These are phyloP conservation scores for Datisca glomerata DNA, from an alignment of 306 rosid genomes.

Conservation along the genomic window DNA sequence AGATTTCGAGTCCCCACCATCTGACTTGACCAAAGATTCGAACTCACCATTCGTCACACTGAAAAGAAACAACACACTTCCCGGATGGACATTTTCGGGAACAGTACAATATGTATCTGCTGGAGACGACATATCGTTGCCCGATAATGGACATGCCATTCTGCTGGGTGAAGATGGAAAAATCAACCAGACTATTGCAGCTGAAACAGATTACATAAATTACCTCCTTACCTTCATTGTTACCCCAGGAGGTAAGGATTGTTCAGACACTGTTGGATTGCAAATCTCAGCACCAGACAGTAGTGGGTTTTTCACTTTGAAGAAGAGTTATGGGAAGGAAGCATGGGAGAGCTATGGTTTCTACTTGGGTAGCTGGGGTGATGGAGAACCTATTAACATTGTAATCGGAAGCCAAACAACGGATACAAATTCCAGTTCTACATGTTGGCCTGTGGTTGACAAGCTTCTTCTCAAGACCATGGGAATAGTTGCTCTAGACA, in stretches of 20 bases:
- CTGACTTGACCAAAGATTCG: constrained; percentile 11
- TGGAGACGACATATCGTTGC: constrained; percentile 9
- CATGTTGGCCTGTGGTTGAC: constrained; percentile 25
- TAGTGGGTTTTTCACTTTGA: constrained; percentile 7
- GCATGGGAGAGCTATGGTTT: constrained; percentile 20
- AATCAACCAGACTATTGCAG: constrained; percentile 25
- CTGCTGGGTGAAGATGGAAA: constrained; percentile 16
- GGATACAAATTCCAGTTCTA: constrained; percentile 15
- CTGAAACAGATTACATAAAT: neutral
- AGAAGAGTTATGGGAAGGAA: constrained; percentile 15
- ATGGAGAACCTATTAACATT: constrained; percentile 14
- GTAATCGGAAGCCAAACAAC: constrained; percentile 13
- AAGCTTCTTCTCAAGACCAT: constrained; percentile 15
- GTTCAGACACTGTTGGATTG: constrained; percentile 11
- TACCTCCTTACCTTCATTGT: constrained; percentile 20
- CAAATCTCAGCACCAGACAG: constrained; percentile 21
- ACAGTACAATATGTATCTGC: constrained; percentile 15
- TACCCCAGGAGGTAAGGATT: constrained; percentile 9
- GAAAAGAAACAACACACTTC: constrained; percentile 16
- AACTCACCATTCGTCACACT: constrained; percentile 3
- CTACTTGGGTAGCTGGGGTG: constrained; percentile 28
- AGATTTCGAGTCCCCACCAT: constrained; percentile 24
- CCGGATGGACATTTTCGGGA: constrained; percentile 26
- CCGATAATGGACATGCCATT: constrained; percentile 21
- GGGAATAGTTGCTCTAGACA: constrained; percentile 7